A percentile compares a stretch with the other conserved stretches of the same genome.
phyloP scores from a whole-genome alignment of 1,284 basidiomycete species.

The Leccinum griseonigrum region DNA sequence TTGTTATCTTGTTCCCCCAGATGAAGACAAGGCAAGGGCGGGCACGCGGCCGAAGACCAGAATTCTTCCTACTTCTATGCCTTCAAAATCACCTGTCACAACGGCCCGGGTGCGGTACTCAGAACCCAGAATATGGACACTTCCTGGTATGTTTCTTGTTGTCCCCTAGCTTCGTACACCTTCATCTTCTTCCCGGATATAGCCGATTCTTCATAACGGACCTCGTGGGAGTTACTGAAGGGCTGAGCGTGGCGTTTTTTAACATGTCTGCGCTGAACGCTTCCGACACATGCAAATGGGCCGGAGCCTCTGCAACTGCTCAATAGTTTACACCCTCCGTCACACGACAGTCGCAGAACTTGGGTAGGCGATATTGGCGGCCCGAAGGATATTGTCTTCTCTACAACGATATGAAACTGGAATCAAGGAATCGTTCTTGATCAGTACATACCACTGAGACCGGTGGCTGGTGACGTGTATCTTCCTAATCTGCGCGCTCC shows the following conservation, averaged over 20 bases:
- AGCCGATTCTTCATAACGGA: neutral
- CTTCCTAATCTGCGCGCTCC: neutral
- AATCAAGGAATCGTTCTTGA: neutral
- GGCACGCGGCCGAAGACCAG: neutral
- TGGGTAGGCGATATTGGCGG: neutral
- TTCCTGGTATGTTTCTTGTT: neutral
- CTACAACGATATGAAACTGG: neutral
- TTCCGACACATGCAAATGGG: neutral
- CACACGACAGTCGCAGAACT: neutral
- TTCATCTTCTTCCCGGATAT: constrained; percentile 1
- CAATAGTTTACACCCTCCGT: neutral
- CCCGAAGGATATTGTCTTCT: constrained; percentile 1
- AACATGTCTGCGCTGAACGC: neutral
- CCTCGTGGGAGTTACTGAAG: neutral
- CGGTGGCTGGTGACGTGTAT: neutral
- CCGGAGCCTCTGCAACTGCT: neutral
- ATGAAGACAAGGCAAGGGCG: neutral
- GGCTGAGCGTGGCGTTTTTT: neutral
- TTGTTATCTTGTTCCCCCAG: neutral
- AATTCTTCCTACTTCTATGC: neutral
- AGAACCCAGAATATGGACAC: neutral
- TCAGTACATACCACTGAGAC: neutral
- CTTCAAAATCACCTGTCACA: neutral
- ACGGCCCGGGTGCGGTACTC: neutral
- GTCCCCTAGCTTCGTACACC: constrained; percentile 3